Percentiles rank a stretch among this genome's conserved stretches.
phyloP scores from a whole-genome alignment of 495 filamentous ascomycete species.

The Talaromyces proteolyticus region DNA sequence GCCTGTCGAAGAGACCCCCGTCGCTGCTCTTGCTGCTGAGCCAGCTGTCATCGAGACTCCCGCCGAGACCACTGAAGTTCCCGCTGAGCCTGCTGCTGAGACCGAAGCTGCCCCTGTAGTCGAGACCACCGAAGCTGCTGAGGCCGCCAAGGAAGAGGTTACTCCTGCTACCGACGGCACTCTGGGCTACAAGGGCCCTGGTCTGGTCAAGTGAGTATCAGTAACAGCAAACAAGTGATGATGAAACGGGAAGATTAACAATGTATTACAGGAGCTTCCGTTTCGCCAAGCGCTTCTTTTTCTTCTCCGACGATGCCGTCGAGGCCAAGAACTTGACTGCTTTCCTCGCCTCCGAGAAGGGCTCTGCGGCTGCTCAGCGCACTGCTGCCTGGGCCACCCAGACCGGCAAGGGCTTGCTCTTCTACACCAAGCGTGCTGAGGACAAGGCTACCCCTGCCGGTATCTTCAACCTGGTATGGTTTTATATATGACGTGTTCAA shows the following conservation, averaged over 20 bases:
- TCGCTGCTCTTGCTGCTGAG: conserved; percentile 29
- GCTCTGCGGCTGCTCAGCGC: conserved; percentile 60
- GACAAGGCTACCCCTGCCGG: conserved; percentile 75
- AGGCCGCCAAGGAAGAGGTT: conserved; percentile 47
- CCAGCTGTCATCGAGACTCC: conserved; percentile 31
- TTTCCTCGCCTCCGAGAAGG: conserved; percentile 85
- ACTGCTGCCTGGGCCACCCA: conserved; percentile 82
- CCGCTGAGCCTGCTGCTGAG: conserved; percentile 17
- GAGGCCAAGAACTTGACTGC: conserved; percentile 63
- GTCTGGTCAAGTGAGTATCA: conserved; percentile 84
- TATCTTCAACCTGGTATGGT: conserved; percentile 77
- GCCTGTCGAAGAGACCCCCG: conserved; percentile 43
- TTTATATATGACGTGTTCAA: not conserved
- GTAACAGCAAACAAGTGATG: conserved; percentile 14
- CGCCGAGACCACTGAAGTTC: conserved; percentile 24
- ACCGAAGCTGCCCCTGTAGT: conserved; percentile 33
- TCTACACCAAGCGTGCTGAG: conserved; percentile 80
- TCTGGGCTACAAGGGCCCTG: conserved; percentile 82
- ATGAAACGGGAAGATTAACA: not conserved
- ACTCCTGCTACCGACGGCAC: conserved; percentile 59
- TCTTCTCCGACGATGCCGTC: conserved; percentile 80
- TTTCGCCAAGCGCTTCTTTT: conserved; percentile 81
- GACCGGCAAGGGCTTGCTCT: conserved; percentile 93
- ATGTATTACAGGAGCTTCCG: conserved; percentile 46
- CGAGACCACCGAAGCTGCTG: conserved; percentile 39